Percentiles rank a stretch among this genome's conserved stretches.
Conservation (phyloP, 495 filamentous ascomycete genomes). For the Cairneyella variabilis region DNA sequence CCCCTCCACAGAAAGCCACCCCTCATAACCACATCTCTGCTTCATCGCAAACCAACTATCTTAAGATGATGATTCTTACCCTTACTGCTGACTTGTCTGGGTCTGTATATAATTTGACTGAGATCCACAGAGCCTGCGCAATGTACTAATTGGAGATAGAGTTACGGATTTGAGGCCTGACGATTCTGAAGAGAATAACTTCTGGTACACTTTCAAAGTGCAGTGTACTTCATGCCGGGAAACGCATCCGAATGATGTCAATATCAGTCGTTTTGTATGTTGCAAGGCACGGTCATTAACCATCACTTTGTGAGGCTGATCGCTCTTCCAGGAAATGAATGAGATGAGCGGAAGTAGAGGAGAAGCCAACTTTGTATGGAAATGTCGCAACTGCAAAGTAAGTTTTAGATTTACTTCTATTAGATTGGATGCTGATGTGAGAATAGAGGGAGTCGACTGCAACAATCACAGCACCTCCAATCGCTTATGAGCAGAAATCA, state of each 20-base stretch:
- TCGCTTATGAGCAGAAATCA: constrained; percentile 60
- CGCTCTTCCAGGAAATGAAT: constrained; percentile 62
- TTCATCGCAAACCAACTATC: too few species aligned
- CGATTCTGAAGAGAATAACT: constrained; percentile 75
- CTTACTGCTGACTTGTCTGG: constrained; percentile 78
- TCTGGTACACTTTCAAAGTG: constrained; percentile 95
- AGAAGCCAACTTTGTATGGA: constrained; percentile 98
- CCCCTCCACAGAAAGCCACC: neutral
- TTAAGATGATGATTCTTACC: constrained; percentile 70
- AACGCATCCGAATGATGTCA: constrained; percentile 81
- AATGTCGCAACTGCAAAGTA: constrained; percentile 88
- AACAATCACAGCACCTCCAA: constrained; percentile 66
- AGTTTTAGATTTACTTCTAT: neutral
- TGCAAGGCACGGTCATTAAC: neutral
- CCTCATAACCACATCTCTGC: neutral
- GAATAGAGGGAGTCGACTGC: constrained; percentile 54
- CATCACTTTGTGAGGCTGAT: neutral
- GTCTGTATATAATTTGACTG: too few species aligned
- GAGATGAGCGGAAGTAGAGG: constrained; percentile 88
- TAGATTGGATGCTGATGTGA: constrained; percentile 3
- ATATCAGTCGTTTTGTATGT: constrained; percentile 84
- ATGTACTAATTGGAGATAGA: constrained; percentile 41
- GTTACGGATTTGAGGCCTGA: constrained; percentile 84
- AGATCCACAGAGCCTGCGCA: constrained; percentile 28
- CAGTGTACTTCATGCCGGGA: constrained; percentile 95